These are phyloP conservation scores for Phaseolus lunatus DNA, from an alignment of 306 rosid genomes.

Conservation along the genomic window DNA sequence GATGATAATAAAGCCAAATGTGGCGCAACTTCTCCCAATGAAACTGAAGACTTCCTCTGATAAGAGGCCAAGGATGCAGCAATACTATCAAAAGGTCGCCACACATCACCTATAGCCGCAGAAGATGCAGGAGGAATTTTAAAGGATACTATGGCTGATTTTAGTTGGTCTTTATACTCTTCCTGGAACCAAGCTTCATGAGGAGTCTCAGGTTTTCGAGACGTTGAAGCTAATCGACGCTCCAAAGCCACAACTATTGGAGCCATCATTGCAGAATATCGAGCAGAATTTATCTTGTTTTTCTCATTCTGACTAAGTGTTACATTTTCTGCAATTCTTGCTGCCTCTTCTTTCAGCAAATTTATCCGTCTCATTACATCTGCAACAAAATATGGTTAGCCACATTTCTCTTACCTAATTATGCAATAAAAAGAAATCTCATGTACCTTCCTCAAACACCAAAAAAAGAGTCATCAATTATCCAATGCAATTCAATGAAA, in stretches of 20 bases:
- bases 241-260: slow-evolving; percentile 96
- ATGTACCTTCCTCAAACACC: slow-evolving; percentile 28
- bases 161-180: slow-evolving; percentile 76
- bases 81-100: slow-evolving; percentile 89
- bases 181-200: slow-evolving; percentile 97
- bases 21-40: slow-evolving; percentile 89
- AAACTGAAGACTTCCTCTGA: slow-evolving; percentile 90
- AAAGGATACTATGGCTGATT: slow-evolving; percentile 75
- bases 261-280: slow-evolving; percentile 99
- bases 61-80: slow-evolving; percentile 92
- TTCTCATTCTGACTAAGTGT: slow-evolving; percentile 94
- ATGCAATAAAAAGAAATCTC: slow-evolving; percentile 36
- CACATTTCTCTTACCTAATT: slow-evolving; percentile 28
- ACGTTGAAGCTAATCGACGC: slow-evolving; percentile 93
- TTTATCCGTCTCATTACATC: slow-evolving; percentile 96
- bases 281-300: slow-evolving; percentile 90
- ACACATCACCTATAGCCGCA: slow-evolving; percentile 83
- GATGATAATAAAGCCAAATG: slow-evolving; percentile 77
- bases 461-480: slow-evolving; percentile 3
- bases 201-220: slow-evolving; percentile 94
- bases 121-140: slow-evolving; percentile 83
- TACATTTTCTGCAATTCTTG: slow-evolving; percentile 88
- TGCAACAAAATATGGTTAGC: slow-evolving; percentile 57
- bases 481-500: slow-evolving; percentile 26
- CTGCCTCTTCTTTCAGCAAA: slow-evolving; percentile 90